Evolutionary conservation across 768 basidiomycete species (phyloP), one percentile per base, ranked within the genome.

Genomic region (Piloderma croceum): DNA sequence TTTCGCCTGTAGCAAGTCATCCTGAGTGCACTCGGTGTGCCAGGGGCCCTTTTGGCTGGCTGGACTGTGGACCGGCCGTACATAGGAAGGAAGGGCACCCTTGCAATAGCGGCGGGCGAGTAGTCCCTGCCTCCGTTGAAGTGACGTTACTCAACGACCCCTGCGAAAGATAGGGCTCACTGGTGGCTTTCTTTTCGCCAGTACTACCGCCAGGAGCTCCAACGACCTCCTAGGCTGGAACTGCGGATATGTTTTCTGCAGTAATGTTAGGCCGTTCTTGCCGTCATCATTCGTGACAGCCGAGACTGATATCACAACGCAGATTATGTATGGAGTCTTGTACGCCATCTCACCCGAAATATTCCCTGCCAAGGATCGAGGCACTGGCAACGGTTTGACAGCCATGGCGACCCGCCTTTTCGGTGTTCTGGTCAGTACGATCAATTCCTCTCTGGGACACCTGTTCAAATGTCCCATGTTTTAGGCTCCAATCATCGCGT

Each of bases 261-360:
- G 74, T 39, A 80, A 79, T 50, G 75, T 81, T 42, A 34, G 67
- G 59, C 34, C 22, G 6, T 20, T 20, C 35, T 31, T 37, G 15
- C 33, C 17, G 12, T 34, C 34, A 24, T 11, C 18, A 34, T 17
- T 4, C 7, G 33, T 5, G 5, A n/a, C n/a, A 19, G 33, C 24
- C 17, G 24, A n/a, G 3, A 22, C 13, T 24, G 18, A 19, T 36
- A 19, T 5, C 19, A 10, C 2, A 4, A 11, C 24, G 20, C 34
- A 82, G 68, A 74, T 83, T 46, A 86, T 85, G 83, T 86, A 81
- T 37, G 81, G 84, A 5, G 82, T 86, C 2, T 50, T 87, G 31
- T 85, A 83, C 50, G 80, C 82, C 13, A 58, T 82, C 36, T 77
- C 83, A 1, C 75, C 82, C 0, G 82, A 87, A 57, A 65, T 82